These are phyloP conservation scores for Fusarium albidum DNA, from an alignment of 2,329 filamentous ascomycete genomes.

Conservation along the genomic window DNA sequence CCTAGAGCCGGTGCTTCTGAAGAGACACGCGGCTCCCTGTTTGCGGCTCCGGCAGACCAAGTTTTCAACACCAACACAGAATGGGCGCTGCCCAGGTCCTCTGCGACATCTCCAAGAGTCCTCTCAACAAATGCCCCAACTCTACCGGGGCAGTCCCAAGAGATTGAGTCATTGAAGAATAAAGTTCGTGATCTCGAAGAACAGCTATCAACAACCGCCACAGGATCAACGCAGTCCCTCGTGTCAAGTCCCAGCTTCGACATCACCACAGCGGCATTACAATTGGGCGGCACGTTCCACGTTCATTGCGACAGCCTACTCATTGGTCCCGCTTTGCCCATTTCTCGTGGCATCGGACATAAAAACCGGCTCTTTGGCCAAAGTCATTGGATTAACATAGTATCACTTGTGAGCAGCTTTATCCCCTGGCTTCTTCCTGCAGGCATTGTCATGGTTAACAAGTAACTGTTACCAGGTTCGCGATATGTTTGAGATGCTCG, in stretches of 20 bases:
- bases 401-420: conserved; percentile 50
- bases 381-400: conserved; percentile 64
- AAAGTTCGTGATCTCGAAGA: conserved; percentile 26
- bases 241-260: conserved; percentile 17
- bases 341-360: conserved; percentile 56
- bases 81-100: neutral
- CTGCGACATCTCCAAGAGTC: neutral
- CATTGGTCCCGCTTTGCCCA: conserved; percentile 41
- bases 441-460: neutral
- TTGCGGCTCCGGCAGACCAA: conserved; percentile 1
- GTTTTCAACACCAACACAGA: neutral
- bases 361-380: conserved; percentile 66
- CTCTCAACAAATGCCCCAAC: conserved; percentile 12
- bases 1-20: neutral
- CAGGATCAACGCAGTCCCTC: neutral
- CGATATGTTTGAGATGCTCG: conserved; percentile 54
- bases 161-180: conserved; percentile 23
- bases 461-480: conserved; percentile 45
- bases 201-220: conserved; percentile 3
- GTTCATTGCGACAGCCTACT: conserved; percentile 48
- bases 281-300: conserved; percentile 53
- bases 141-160: conserved; percentile 13
- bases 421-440: neutral
- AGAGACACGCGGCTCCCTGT: rapidly evolving
- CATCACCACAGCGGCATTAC: conserved; percentile 49